Evolutionary conservation across 768 basidiomycete species (phyloP), one percentile per base, ranked within the genome.

Genomic region (Tylopilus intermedius): DNA sequence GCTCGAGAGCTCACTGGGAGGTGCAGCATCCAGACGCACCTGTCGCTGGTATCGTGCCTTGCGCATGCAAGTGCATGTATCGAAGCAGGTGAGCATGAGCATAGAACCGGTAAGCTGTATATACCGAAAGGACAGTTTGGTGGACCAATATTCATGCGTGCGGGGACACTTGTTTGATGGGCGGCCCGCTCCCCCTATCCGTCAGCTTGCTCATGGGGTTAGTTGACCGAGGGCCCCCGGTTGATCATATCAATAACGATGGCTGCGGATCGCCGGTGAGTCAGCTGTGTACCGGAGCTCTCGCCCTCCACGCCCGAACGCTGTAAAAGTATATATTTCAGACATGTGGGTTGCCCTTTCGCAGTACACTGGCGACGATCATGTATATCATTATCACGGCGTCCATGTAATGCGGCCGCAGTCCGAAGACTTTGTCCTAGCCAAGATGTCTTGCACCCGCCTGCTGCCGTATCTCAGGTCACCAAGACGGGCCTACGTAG

Each of bases 61-160:
- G 58, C 71, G 30, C 84, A 86, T 53, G 81, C 79, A 5, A 71
- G 71, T n/a, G 72, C 73, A 3, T 85, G 84, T 53, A 74, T 76
- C 26, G 79, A 79, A 58, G 74, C 81, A 7, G 74, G 74, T 84
- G 29, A 78, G 76, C 26, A 74, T 85, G 59, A 69, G 76, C 37
- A 75, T 82, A 47, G 70, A 68, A 26, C 67, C 68, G 56, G 84
- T 83, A 51, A 68, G 80, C 63, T 21, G 22, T 13, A n/a, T 18
- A 14, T 7, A 30, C 18, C 18, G 8, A 15, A 40, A 21, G 15
- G 27, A 45, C 10, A 18, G 33, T 26, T 26, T 48, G 14, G 35
- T 15, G 11, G 33, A 13, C 33, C 33, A 35, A 33, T 15, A 11
- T 38, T 38, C n/a, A 18, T 18, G 38, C n/a, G n/a, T 38, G 38